A percentile compares a stretch with the other conserved stretches of the same genome.
Evolutionary conservation across 352 stramenopile species (phyloP).

Genomic region (Plasmopara halstedii): DNA sequence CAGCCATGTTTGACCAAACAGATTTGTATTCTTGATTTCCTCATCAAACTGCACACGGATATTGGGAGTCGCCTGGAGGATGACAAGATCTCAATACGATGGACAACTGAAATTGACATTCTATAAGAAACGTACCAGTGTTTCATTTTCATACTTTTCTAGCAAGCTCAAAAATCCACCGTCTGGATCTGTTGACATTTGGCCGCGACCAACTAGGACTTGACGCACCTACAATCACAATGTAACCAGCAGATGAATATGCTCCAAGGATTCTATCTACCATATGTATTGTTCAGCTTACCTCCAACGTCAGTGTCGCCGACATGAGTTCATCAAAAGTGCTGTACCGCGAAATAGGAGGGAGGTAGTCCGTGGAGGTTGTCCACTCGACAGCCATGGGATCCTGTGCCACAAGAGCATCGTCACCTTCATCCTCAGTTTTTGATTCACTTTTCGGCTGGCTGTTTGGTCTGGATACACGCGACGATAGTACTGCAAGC

Average conservation of each 20-base stretch:
- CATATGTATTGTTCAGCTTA: constrained; percentile 15
- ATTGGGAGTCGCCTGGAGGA: constrained; percentile 22
- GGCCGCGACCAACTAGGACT: constrained; percentile 66
- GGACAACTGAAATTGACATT: not conserved
- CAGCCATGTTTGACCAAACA: constrained; percentile 85
- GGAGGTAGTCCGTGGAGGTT: constrained; percentile 55
- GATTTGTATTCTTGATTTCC: constrained; percentile 76
- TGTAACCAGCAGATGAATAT: no score
- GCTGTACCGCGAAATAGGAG: constrained; percentile 80
- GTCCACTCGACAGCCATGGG: constrained; percentile 69
- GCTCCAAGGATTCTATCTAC: no score
- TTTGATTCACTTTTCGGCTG: constrained; percentile 34
- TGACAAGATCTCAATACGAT: not conserved
- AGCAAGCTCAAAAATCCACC: constrained; percentile 73
- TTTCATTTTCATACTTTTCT: constrained; percentile 83
- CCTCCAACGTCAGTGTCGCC: constrained; percentile 78
- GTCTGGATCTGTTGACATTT: constrained; percentile 81
- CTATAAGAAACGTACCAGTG: constrained; percentile 26
- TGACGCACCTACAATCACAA: constrained; percentile 49
- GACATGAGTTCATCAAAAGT: constrained; percentile 89
- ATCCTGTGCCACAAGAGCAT: constrained; percentile 67
- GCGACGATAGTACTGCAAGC: constrained; percentile 74
- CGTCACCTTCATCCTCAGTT: constrained; percentile 38
- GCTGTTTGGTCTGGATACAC: constrained; percentile 60
- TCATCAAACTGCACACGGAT: constrained; percentile 62